phyloP scores from a whole-genome alignment of 2,329 filamentous ascomycete species.

The Aureobasidium sp. region DNA sequence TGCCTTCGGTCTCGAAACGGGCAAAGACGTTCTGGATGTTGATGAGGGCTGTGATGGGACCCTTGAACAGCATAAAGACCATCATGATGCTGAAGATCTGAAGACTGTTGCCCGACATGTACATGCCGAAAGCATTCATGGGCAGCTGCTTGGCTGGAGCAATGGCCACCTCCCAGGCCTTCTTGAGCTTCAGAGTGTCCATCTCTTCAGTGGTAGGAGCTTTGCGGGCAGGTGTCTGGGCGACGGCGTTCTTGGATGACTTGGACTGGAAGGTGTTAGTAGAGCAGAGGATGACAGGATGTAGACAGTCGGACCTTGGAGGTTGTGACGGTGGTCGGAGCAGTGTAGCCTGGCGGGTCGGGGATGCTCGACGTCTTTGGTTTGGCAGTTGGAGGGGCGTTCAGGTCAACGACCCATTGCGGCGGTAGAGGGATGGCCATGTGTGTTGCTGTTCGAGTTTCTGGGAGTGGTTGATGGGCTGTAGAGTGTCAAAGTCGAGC shows the following conservation, averaged over 20 bases:
- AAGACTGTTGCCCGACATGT: slow-evolving; percentile 97
- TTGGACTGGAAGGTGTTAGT: slow-evolving; percentile 15
- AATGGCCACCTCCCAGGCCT: slow-evolving; percentile 95
- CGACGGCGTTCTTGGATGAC: slow-evolving; percentile 20
- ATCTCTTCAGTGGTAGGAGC: slow-evolving; percentile 73
- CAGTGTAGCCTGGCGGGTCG: slow-evolving; percentile 78
- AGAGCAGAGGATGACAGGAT: not conserved
- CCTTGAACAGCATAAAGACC: slow-evolving; percentile 99
- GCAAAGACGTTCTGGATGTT: slow-evolving; percentile 81
- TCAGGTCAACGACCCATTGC: slow-evolving; percentile 75
- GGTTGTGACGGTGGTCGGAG: slow-evolving; percentile 25
- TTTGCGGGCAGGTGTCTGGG: slow-evolving; percentile 42
- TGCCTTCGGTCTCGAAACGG: slow-evolving; percentile 77
- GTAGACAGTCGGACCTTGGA: slow-evolving; percentile 4
- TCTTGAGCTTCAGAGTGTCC: slow-evolving; percentile 94
- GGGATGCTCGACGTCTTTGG: slow-evolving; percentile 59
- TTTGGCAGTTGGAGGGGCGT: slow-evolving; percentile 57
- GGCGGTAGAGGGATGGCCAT: slow-evolving; percentile 42
- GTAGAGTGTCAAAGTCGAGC: not conserved
- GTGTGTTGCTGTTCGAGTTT: not conserved
- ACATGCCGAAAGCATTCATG: slow-evolving; percentile 99
- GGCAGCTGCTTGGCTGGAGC: slow-evolving; percentile 88
- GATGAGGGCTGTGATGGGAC: slow-evolving; percentile 75
- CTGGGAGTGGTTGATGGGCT: not conserved
- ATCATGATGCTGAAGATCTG: slow-evolving; percentile 99